Evolutionary conservation across 2,329 filamentous ascomycete genomes (phyloP), one percentile per base, ranked within the genome.

Genomic region (Penicillium brevicompactum): DNA sequence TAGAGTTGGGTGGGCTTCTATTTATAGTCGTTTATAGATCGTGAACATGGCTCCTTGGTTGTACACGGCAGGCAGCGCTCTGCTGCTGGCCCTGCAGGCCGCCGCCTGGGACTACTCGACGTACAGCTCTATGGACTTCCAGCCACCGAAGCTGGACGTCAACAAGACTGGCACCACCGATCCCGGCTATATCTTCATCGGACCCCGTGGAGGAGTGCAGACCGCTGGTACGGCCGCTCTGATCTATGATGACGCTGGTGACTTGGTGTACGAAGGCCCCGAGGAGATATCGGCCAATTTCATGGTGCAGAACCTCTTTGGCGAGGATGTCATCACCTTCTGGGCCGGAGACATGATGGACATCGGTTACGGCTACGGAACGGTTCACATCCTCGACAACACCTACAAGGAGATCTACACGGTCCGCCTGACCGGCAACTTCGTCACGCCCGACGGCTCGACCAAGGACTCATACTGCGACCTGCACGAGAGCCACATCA

Each of bases 241-340:
- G n/a, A 74, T 75, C 18, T 74, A 72, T 53, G 68, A 70, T 32
- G 65, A 74, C 43, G 64, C 65, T 5, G 71, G 71, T 18, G 62
- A 74, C 22, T 55, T 75, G 11, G 62, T 75, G 30, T 75, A 72
- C 47, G 65, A 74, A 46, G 70, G 72, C 2, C 71, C 70, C 1
- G 57, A 65, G 7, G 63, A 69, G 48, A 61, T 70, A 16, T 68
- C 66, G 4, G 64, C 66, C 49, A 74, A 72, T 53, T 69, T 75
- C 61, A 67, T 60, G 53, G 66, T 72, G 1, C 72, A 75, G 58
- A 64, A 60, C 27, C 60, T 74, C n/a, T 67, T 67, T 50, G 69
- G 67, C 13, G 32, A 65, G 14, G 66, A 69, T 38, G 72, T 74
- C 18, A 61, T 76, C 44, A 74, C 69, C 18, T 75, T 71, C 58